Evolutionary conservation across 768 basidiomycete species (phyloP).

Genomic region (Cystofilobasidium bisporidii): DNA sequence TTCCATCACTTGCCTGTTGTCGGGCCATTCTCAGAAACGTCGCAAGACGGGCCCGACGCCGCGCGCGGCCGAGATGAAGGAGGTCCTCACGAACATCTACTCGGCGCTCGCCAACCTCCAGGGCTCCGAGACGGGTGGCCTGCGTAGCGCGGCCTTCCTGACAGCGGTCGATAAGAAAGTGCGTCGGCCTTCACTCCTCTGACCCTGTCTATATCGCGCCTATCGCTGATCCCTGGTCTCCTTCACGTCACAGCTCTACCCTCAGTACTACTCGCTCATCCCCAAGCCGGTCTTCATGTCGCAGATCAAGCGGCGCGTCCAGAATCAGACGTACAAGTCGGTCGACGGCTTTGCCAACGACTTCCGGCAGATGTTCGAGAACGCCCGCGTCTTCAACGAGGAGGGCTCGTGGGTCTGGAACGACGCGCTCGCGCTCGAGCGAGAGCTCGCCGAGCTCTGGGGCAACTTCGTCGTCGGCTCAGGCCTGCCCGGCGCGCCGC

Average conservation of each 20-base stretch:
- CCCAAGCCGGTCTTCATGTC: conserved; percentile 76
- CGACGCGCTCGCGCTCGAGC: conserved; percentile 57
- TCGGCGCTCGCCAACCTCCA: conserved; percentile 33
- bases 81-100: conserved; percentile 34
- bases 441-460: conserved; percentile 21
- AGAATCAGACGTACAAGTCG: conserved; percentile 31
- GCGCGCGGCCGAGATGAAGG: conserved; percentile 17
- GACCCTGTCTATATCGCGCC: neutral
- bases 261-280: conserved; percentile 87
- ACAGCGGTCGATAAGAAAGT: conserved; percentile 38
- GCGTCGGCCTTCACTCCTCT: conserved; percentile 36
- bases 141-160: conserved; percentile 37
- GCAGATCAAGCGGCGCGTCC: conserved; percentile 59
- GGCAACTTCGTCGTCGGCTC: conserved; percentile 3
- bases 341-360: conserved; percentile 16
- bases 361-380: conserved; percentile 72
- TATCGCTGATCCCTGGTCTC: conserved; percentile 26
- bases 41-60: conserved; percentile 53
- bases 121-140: conserved; percentile 33
- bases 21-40: conserved; percentile 58
- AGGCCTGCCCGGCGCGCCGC: conserved; percentile 16
- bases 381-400: conserved; percentile 86
- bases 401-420: conserved; percentile 92
- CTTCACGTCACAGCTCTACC: conserved; percentile 55
- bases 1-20: no score